These are phyloP conservation scores for Zygosaccharomyces siamensis DNA, from an alignment of 805 yeast genomes.

Conservation along the genomic window DNA sequence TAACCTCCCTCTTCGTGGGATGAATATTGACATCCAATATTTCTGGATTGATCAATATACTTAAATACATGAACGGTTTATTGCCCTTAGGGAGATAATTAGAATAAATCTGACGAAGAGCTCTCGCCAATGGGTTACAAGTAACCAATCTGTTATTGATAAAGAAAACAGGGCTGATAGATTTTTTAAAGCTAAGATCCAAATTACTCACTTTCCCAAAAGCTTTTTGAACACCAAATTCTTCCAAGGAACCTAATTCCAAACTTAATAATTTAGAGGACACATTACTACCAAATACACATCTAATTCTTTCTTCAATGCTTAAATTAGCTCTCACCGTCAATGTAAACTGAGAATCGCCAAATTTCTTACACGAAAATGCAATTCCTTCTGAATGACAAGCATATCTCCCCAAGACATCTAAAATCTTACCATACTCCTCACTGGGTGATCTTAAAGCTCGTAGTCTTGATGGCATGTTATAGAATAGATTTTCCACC, in stretches of 20 bases:
- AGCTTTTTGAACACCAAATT: conserved; percentile 49
- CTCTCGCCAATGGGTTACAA: conserved; percentile 74
- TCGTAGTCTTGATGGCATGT: conserved; percentile 71
- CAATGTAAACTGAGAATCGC: conserved; percentile 67
- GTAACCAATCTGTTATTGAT: conserved; percentile 79
- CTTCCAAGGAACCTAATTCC: conserved; percentile 32
- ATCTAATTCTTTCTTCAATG: conserved; percentile 63
- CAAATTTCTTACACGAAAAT: conserved; percentile 72
- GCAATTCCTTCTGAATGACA: conserved; percentile 67
- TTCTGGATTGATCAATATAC: conserved; percentile 59
- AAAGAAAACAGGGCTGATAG: conserved; percentile 67
- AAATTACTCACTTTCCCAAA: conserved; percentile 65
- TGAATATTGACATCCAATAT: conserved; percentile 91
- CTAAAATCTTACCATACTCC: conserved; percentile 72
- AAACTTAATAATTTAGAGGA: conserved; percentile 60
- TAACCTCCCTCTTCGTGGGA: conserved; percentile 90
- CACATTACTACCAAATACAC: conserved; percentile 63
- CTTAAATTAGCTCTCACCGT: conserved; percentile 48
- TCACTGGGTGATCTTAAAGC: conserved; percentile 64
- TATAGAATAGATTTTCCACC: conserved; percentile 87
- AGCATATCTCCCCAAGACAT: conserved; percentile 79
- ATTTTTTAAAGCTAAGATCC: conserved; percentile 61
- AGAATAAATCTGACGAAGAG: conserved; percentile 57
- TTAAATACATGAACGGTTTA: conserved; percentile 71
- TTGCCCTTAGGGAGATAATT: conserved; percentile 72